These are phyloP conservation scores for Phytophthora citricola DNA, from an alignment of 352 stramenopile species.

Conservation along the genomic window DNA sequence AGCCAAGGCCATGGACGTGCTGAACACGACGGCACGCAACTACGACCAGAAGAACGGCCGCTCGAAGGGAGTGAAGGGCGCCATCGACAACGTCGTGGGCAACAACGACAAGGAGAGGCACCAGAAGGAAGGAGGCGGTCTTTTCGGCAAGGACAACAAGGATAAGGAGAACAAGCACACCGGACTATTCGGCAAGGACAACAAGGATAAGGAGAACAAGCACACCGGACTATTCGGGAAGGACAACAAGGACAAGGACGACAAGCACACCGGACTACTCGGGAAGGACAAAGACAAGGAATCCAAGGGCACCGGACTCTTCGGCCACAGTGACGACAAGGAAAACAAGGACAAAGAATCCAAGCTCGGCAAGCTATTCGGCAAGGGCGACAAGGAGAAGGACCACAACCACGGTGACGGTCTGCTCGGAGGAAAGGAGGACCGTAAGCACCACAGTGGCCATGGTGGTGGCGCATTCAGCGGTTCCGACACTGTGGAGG, in stretches of 20 bases:
- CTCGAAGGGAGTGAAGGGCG: conserved; percentile 24
- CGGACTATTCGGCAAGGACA: conserved; percentile 8
- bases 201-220: conserved; percentile 16
- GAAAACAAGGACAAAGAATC: background rate
- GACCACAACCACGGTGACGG: conserved; percentile 9
- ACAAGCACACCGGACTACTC: background rate
- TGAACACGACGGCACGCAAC: conserved; percentile 26
- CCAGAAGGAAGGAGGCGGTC: conserved; percentile 13
- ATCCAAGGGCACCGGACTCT: no score
- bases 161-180: conserved; percentile 7
- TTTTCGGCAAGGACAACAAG: conserved; percentile 12
- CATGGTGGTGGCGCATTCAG: conserved; percentile 6
- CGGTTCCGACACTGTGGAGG: conserved; percentile 28
- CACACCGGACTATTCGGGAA: conserved; percentile 14
- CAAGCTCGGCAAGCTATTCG: conserved; percentile 12
- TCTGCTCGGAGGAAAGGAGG: conserved; percentile 6
- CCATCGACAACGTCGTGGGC: conserved; percentile 24
- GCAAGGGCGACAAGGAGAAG: conserved; percentile 14
- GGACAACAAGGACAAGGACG: background rate
- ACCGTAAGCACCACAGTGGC: conserved; percentile 2
- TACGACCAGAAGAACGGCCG: conserved; percentile 29
- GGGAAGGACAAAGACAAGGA: conserved; percentile 17
- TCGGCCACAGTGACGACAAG: no score
- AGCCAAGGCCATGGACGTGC: conserved; percentile 25
- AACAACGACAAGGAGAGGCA: conserved; percentile 26